Evolutionary conservation across 2,329 filamentous ascomycete genomes (phyloP).

Genomic region (Aspergillus ochraceus): DNA sequence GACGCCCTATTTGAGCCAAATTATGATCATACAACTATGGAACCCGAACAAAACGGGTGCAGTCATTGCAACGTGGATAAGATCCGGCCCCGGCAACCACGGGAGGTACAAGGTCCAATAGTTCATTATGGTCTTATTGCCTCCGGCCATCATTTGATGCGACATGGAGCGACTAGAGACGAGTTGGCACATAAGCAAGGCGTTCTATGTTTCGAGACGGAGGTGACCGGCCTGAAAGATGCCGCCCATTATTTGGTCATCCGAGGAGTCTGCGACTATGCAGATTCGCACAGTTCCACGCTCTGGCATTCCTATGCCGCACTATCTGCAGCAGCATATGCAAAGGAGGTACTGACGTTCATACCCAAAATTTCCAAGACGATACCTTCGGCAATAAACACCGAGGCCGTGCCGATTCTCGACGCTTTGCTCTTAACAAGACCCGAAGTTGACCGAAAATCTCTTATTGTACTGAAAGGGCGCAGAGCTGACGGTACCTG

Average conservation of each 20-base stretch:
- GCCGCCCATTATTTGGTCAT: slow-evolving; percentile 6
- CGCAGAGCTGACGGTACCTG: slow-evolving; percentile 22
- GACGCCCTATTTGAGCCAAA: slow-evolving; percentile 24
- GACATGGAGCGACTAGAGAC: slow-evolving; percentile 13
- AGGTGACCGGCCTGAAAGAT: background rate
- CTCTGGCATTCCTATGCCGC: slow-evolving; percentile 5
- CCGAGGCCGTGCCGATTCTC: slow-evolving; percentile 5
- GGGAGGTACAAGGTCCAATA: slow-evolving; percentile 9
- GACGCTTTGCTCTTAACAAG: slow-evolving; percentile 23
- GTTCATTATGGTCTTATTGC: slow-evolving; percentile 24
- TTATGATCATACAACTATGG: slow-evolving; percentile 20
- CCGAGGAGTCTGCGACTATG: slow-evolving; percentile 10
- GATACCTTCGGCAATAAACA: slow-evolving; percentile 14
- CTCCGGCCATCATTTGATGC: slow-evolving; percentile 6
- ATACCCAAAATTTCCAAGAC: slow-evolving; percentile 13
- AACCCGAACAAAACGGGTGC: slow-evolving; percentile 8
- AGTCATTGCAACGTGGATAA: slow-evolving; percentile 9
- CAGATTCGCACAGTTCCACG: slow-evolving; percentile 7
- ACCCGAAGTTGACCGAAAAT: slow-evolving; percentile 24
- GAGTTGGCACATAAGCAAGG: slow-evolving; percentile 10
- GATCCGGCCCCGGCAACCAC: slow-evolving; percentile 1
- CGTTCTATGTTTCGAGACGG: slow-evolving; percentile 14
- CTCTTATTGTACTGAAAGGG: slow-evolving; percentile 24
- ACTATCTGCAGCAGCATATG: slow-evolving; percentile 3
- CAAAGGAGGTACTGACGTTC: slow-evolving; percentile 1